phyloP scores from a whole-genome alignment of 2,329 filamentous ascomycete genomes.

The Aspergillus hortae region DNA sequence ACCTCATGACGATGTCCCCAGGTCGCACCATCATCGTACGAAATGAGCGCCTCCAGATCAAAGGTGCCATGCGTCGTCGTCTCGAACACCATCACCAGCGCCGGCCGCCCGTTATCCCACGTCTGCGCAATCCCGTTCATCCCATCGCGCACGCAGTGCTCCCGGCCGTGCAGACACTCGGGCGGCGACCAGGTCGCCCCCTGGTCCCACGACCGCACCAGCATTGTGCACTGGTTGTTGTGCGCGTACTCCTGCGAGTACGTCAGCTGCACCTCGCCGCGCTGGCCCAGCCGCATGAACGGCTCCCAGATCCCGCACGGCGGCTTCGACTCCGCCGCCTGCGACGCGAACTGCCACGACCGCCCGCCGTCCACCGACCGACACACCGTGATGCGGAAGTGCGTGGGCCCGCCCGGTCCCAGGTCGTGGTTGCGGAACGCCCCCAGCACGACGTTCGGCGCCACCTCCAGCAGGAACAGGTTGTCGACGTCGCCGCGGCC shows the following conservation, averaged over 20 bases:
- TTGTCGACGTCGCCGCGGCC: slow-evolving; percentile 47
- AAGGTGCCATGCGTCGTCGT: slow-evolving; percentile 42
- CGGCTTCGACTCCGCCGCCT: slow-evolving; percentile 42
- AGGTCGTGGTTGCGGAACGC: slow-evolving; percentile 50
- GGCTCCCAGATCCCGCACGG: slow-evolving; percentile 49
- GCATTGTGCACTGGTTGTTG: slow-evolving; percentile 50
- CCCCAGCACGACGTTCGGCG: slow-evolving; percentile 36
- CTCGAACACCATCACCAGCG: slow-evolving; percentile 47
- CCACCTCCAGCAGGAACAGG: slow-evolving; percentile 44
- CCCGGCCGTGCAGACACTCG: slow-evolving; percentile 38
- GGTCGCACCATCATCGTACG: slow-evolving; percentile 42
- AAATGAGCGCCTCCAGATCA: slow-evolving; percentile 44
- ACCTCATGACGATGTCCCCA: slow-evolving; percentile 42
- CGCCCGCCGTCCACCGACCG: slow-evolving; percentile 44
- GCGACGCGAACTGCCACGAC: slow-evolving; percentile 43
- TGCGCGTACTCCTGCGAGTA: slow-evolving; percentile 47
- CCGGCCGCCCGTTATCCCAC: slow-evolving; percentile 29
- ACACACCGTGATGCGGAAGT: slow-evolving; percentile 52
- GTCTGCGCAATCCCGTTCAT: slow-evolving; percentile 45
- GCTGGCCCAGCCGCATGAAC: slow-evolving; percentile 43
- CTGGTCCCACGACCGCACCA: slow-evolving; percentile 42
- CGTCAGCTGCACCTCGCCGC: slow-evolving; percentile 43
- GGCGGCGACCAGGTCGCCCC: slow-evolving; percentile 45
- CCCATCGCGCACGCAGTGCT: slow-evolving; percentile 32
- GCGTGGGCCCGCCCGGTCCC: slow-evolving; percentile 32